A percentile compares a stretch with the other conserved stretches of the same genome.
phyloP scores from a whole-genome alignment of 2,329 filamentous ascomycete species.

The Macrophomina pseudophaseolina region DNA sequence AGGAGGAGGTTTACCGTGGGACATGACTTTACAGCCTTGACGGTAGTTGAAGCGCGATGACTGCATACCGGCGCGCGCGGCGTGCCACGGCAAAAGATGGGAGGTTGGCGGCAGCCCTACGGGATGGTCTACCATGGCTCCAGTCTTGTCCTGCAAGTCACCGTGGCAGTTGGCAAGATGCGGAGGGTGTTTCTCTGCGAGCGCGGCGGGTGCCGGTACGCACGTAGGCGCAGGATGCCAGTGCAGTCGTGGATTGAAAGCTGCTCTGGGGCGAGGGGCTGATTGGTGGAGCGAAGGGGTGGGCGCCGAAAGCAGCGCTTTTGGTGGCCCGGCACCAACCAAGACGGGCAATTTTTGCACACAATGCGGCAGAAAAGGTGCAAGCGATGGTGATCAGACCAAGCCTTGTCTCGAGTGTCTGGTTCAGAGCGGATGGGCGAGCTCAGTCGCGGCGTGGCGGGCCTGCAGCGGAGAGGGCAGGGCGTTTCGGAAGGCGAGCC shows the following conservation, averaged over 20 bases:
- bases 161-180: neutral
- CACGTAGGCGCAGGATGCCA: neutral
- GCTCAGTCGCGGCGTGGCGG: neutral
- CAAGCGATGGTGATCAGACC: slow-evolving; percentile 14
- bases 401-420: neutral
- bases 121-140: slow-evolving; percentile 3
- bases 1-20: slow-evolving; percentile 17
- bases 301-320: neutral
- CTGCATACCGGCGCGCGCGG: neutral
- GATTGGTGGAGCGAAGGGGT: slow-evolving; percentile 11
- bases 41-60: neutral
- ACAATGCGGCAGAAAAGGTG: neutral
- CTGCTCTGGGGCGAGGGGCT: neutral
- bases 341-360: slow-evolving; percentile 12
- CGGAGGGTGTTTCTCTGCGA: neutral
- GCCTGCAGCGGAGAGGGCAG: slow-evolving; percentile 1
- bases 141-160: slow-evolving; percentile 13
- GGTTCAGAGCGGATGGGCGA: neutral
- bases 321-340: neutral
- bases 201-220: slow-evolving; percentile 7
- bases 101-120: neutral
- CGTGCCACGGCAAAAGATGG: neutral
- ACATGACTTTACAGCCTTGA: slow-evolving; percentile 9
- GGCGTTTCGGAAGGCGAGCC: slow-evolving; percentile 15
- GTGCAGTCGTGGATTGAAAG: neutral